These are phyloP conservation scores for Leccinum longicurvipes DNA, from an alignment of 768 basidiomycete species.

Conservation along the genomic window DNA sequence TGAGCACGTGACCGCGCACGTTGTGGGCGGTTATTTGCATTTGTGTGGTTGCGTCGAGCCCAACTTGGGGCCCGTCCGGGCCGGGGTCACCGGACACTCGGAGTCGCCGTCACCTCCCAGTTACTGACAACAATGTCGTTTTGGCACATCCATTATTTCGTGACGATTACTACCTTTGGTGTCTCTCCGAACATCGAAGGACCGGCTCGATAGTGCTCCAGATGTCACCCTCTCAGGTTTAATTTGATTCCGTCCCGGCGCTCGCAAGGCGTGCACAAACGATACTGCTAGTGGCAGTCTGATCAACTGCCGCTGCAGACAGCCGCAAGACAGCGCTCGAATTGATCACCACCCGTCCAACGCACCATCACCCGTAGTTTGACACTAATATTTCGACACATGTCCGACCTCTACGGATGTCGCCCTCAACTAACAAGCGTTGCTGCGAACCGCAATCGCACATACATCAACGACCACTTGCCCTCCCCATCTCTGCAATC, in stretches of 20 bases:
- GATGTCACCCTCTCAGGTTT: conserved; percentile 6
- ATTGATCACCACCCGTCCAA: conserved; percentile 9
- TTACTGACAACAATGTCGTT: not conserved
- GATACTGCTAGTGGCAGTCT: not conserved
- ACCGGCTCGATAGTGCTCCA: not conserved
- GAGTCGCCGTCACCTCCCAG: not conserved
- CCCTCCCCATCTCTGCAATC: conserved; percentile 59
- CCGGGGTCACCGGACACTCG: conserved; percentile 5
- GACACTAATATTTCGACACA: not conserved
- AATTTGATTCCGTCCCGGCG: conserved; percentile 1
- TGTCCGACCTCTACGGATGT: conserved; percentile 3
- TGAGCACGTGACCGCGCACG: conserved; percentile 29
- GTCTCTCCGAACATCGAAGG: not conserved
- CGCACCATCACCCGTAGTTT: not conserved
- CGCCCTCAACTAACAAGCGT: conserved; percentile 32
- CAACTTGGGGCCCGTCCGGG: too few species aligned
- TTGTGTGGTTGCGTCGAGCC: too few species aligned
- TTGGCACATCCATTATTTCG: not conserved
- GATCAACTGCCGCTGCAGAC: not conserved
- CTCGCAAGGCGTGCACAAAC: not conserved
- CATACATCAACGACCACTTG: conserved; percentile 72
- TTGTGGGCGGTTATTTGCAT: conserved; percentile 18
- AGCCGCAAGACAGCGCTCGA: not conserved
- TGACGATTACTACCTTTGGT: not conserved
- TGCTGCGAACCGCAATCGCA: conserved; percentile 63